Evolutionary conservation across 257 asterid genomes (phyloP).

Genomic region (Eustoma russellianum): DNA sequence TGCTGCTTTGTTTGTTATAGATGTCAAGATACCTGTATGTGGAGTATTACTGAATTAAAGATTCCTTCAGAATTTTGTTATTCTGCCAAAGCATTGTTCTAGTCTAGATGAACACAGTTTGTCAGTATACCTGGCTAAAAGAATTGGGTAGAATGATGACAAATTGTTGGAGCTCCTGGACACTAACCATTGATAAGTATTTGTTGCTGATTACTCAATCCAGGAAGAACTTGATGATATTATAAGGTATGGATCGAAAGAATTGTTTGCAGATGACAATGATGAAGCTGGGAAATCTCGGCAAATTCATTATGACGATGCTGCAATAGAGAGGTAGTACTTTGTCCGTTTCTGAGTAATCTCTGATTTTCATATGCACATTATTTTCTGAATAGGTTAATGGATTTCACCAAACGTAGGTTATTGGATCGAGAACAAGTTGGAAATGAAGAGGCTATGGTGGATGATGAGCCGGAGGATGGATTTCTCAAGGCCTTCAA

Average conservation of each 20-base stretch:
- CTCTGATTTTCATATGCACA: conserved; percentile 6
- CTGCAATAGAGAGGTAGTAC: conserved; percentile 85
- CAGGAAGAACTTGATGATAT: conserved; percentile 98
- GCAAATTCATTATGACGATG: conserved; percentile 92
- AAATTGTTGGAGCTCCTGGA: conserved; percentile 1
- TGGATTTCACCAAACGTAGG: conserved; percentile 20
- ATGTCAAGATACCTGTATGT: too few species aligned
- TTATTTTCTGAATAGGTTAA: conserved; percentile 6
- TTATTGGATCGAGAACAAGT: conserved; percentile 83
- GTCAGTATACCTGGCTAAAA: too few species aligned
- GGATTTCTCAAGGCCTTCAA: conserved; percentile 93
- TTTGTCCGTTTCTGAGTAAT: conserved; percentile 6
- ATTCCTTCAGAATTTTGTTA: too few species aligned
- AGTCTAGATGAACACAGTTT: too few species aligned
- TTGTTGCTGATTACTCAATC: conserved; percentile 7
- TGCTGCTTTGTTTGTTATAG: too few species aligned
- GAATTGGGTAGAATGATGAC: too few species aligned
- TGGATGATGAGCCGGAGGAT: conserved; percentile 90
- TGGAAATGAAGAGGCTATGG: conserved; percentile 64
- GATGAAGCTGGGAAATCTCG: conserved; percentile 89
- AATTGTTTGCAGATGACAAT: conserved; percentile 88
- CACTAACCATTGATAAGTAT: neutral
- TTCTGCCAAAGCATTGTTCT: too few species aligned
- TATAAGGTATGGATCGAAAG: conserved; percentile 90
- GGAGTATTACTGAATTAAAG: too few species aligned